Evolutionary conservation across 116 monocot genomes (phyloP), one percentile per base, ranked within the genome.

Genomic region (Papilionanthe hybrid): DNA sequence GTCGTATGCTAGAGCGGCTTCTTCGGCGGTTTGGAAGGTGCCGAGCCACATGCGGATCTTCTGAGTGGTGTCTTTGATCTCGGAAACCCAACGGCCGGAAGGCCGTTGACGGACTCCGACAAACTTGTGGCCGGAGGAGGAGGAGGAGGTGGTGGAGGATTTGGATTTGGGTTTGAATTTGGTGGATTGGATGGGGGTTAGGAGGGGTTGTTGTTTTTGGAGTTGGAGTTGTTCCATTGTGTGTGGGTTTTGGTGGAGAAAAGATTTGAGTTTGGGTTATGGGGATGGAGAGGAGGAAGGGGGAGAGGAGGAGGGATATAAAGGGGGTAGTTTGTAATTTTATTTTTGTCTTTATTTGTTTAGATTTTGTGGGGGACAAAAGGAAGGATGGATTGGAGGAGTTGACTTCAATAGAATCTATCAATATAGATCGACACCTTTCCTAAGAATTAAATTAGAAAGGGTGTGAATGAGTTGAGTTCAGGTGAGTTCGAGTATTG

Each of bases 11-110:
- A 77, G 47, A 0, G 92, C 92, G 0, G 92, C 92, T 37, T 88
- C 90, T 79, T 93, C 92, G 13, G 92, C 90, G 0, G 92, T 90
- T 55, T 93, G 90, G 79, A 90, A 90, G 29, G 92, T 92, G 5
- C 92, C 90, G 20, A 92, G 88, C 92, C 92, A 92, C 87, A 92
- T 87, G 65, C 92, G 72, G 53, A 92, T 89, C 78, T 92, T 90
- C 50, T 90, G 92, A 1, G 87, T 88, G 8, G 92, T 90, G 80
- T 90, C 92, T 72, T 93, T 93, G 72, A 93, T 93, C 86, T 93
- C 92, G 2, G 92, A 90, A 29, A 93, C 92, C 92, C 92, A 92
- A 48, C 92, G 41, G 18, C 92, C 92, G 5, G 92, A 92, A 11
- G 92, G 92, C 80, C 92, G 77, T 55, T 92, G 92, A 17, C 92